Evolutionary conservation across 2,329 filamentous ascomycete genomes (phyloP).

Genomic region (Nannizziopsis arthrosporioides): DNA sequence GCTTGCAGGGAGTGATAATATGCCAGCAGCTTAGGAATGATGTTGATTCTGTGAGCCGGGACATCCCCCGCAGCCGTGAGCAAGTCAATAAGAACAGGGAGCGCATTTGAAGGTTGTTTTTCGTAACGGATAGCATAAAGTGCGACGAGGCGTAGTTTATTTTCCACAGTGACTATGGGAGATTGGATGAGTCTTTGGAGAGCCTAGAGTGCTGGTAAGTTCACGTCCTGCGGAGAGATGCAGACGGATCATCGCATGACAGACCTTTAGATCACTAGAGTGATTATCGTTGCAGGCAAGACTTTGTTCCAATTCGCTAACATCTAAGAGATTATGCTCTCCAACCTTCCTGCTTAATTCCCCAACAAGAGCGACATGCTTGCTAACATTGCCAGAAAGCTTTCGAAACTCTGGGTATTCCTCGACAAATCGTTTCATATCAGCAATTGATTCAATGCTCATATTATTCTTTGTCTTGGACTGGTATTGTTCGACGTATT

Average conservation of each 20-base stretch:
- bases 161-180: constrained; percentile 61
- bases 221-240: not conserved
- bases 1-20: constrained; percentile 83
- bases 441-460: constrained; percentile 90
- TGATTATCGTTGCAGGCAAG: constrained; percentile 96
- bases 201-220: constrained; percentile 39
- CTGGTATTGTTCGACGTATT: constrained; percentile 98
- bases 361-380: constrained; percentile 90
- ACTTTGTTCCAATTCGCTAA: constrained; percentile 93
- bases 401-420: constrained; percentile 98
- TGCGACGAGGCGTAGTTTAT: constrained; percentile 79
- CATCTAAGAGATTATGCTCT: constrained; percentile 78
- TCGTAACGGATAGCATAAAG: constrained; percentile 92
- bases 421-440: constrained; percentile 99
- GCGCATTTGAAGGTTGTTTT: constrained; percentile 69
- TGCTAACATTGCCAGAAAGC: constrained; percentile 93
- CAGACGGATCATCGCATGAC: constrained; percentile 15
- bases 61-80: constrained; percentile 75
- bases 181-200: constrained; percentile 79
- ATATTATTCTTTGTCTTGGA: constrained; percentile 93
- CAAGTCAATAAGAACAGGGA: constrained; percentile 76
- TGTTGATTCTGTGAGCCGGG: constrained; percentile 59
- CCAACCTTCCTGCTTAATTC: constrained; percentile 83
- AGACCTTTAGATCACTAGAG: constrained; percentile 73
- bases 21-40: constrained; percentile 68